phyloP scores from a whole-genome alignment of 352 stramenopile genomes.

The Pythium aristosporum region DNA sequence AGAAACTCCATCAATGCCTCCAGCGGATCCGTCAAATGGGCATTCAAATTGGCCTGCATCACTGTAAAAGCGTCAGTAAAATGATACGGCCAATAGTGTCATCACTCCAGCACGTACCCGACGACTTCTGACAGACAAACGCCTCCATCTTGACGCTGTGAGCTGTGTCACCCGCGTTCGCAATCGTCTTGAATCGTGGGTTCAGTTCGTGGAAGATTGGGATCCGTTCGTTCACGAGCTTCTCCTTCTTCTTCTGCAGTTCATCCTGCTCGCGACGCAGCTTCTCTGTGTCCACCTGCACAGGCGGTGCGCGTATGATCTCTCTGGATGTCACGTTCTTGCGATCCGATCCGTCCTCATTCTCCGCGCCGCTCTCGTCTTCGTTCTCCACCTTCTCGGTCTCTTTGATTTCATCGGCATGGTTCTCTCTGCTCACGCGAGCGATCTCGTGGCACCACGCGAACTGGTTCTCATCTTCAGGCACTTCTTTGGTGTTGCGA shows the following conservation, averaged over 20 bases:
- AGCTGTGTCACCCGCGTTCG: slow-evolving; percentile 25
- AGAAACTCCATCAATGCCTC: slow-evolving; percentile 85
- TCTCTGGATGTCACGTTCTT: slow-evolving; percentile 33
- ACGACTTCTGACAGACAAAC: slow-evolving; percentile 76
- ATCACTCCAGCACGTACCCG: slow-evolving; percentile 35
- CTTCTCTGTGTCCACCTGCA: slow-evolving; percentile 37
- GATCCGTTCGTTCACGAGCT: slow-evolving; percentile 55
- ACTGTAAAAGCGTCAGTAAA: slow-evolving; percentile 26
- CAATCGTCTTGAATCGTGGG: slow-evolving; percentile 51
- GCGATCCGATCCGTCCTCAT: slow-evolving; percentile 55
- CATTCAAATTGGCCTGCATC: slow-evolving; percentile 70
- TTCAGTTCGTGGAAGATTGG: slow-evolving; percentile 80
- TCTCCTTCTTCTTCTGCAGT: slow-evolving; percentile 47
- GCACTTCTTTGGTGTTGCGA: slow-evolving; percentile 41
- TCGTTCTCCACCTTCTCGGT: slow-evolving; percentile 8
- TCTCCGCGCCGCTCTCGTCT: slow-evolving; percentile 30
- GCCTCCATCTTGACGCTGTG: slow-evolving; percentile 47
- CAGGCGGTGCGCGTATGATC: slow-evolving; percentile 42
- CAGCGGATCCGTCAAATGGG: slow-evolving; percentile 69
- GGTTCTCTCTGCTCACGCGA: slow-evolving; percentile 14
- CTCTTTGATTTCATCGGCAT: slow-evolving; percentile 12
- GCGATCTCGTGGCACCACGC: slow-evolving; percentile 39
- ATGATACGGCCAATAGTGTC: neutral
- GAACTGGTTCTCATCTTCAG: slow-evolving; percentile 25
- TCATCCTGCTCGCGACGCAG: slow-evolving; percentile 43